These are phyloP conservation scores for Limtongia smithiae DNA, from an alignment of 805 yeast genomes.

Conservation along the genomic window DNA sequence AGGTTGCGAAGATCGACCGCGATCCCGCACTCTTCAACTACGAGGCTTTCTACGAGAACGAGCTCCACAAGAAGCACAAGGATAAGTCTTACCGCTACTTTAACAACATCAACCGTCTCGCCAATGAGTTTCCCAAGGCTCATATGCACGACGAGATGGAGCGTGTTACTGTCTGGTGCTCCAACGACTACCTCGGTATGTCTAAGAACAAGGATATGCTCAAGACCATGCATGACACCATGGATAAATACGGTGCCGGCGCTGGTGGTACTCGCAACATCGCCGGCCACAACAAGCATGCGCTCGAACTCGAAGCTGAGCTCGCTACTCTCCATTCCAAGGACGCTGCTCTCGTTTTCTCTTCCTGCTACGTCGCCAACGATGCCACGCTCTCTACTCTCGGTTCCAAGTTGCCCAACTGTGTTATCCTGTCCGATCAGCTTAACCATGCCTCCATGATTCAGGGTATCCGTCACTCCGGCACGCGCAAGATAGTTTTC, in stretches of 20 bases:
- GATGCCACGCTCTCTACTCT: conserved; percentile 89
- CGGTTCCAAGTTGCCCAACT: conserved; percentile 84
- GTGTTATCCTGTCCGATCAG: conserved; percentile 89
- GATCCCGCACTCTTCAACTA: conserved; percentile 56
- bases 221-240: conserved; percentile 69
- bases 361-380: conserved; percentile 95
- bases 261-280: conserved; percentile 99
- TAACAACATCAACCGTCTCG: conserved; percentile 95
- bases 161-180: conserved; percentile 98
- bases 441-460: conserved; percentile 98
- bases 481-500: conserved; percentile 82
- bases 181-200: conserved; percentile 96
- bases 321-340: conserved; percentile 88
- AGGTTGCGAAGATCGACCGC: conserved; percentile 20
- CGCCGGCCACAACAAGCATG: conserved; percentile 93
- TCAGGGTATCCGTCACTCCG: conserved; percentile 87
- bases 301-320: conserved; percentile 82
- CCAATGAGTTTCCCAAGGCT: conserved; percentile 89
- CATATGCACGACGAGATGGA: conserved; percentile 66
- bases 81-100: conserved; percentile 95
- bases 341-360: conserved; percentile 90
- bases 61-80: conserved; percentile 66
- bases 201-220: conserved; percentile 74
- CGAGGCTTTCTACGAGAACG: conserved; percentile 61
- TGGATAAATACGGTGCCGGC: conserved; percentile 93